Evolutionary conservation across 192 early-diverging fungal species (phyloP).

Genomic region (Spizellomyces punctatus): DNA sequence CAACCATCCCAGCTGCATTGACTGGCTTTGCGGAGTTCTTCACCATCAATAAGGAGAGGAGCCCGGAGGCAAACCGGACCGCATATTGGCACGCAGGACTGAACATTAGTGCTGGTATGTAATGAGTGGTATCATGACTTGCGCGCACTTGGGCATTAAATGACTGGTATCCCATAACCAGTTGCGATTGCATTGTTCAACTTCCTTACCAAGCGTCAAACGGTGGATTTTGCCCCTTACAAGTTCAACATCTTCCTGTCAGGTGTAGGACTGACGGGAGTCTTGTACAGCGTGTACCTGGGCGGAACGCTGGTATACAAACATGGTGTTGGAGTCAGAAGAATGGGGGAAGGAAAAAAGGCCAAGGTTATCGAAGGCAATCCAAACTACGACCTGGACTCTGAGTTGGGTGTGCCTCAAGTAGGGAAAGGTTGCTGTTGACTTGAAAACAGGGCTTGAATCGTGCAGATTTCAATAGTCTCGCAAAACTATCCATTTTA

Average conservation of each 20-base stretch:
- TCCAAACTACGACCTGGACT: background rate
- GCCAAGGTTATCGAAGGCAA: background rate
- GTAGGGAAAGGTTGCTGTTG: background rate
- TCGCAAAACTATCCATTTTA: no score
- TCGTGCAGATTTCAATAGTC: no score
- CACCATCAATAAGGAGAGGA: conserved; percentile 7
- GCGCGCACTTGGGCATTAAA: background rate
- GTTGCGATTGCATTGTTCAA: conserved; percentile 24
- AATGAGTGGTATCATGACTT: background rate
- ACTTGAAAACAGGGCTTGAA: no score
- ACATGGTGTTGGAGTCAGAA: conserved; percentile 23
- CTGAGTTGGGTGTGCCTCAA: background rate
- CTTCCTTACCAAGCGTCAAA: conserved; percentile 25
- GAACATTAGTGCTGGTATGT: conserved; percentile 23
- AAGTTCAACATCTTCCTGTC: conserved; percentile 27
- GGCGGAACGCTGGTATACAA: conserved; percentile 23
- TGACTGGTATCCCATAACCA: background rate
- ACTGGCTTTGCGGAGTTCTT: conserved; percentile 22
- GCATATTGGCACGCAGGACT: conserved; percentile 5
- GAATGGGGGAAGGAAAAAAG: conserved; percentile 20
- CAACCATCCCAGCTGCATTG: conserved; percentile 16
- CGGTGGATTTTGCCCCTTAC: conserved; percentile 24
- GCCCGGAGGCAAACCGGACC: background rate
- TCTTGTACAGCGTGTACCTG: conserved; percentile 9
- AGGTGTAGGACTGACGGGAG: conserved; percentile 3